Evolutionary conservation across 768 basidiomycete species (phyloP).

Genomic region (Boletus subparvulus): DNA sequence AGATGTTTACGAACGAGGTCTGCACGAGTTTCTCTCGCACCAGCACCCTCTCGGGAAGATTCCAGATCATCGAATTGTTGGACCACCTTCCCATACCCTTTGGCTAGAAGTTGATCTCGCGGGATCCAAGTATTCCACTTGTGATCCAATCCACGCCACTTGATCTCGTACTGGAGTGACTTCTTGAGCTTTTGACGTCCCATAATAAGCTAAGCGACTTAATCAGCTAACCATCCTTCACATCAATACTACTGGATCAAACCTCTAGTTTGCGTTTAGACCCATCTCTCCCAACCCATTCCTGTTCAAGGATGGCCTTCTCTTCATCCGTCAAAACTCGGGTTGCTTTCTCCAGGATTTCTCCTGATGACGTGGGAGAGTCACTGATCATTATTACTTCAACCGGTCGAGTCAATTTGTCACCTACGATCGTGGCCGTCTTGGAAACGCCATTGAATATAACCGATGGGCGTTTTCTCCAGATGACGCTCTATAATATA

Average conservation of each 20-base stretch:
- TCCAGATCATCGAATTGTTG: constrained; percentile 97
- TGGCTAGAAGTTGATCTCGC: constrained; percentile 79
- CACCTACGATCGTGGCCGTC: constrained; percentile 92
- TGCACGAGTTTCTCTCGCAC: constrained; percentile 80
- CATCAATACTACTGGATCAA: constrained; percentile 21
- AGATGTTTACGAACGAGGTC: constrained; percentile 86
- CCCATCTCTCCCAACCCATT: constrained; percentile 91
- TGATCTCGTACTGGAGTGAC: constrained; percentile 89
- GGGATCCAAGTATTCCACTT: constrained; percentile 90
- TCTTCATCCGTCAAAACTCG: constrained; percentile 91
- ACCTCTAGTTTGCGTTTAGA: constrained; percentile 90
- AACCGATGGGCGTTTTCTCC: constrained; percentile 94
- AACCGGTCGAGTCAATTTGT: constrained; percentile 12
- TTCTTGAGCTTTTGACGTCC: constrained; percentile 98
- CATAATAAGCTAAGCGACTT: constrained; percentile 62
- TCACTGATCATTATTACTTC: constrained; percentile 6
- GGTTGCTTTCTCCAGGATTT: constrained; percentile 87
- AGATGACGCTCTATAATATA: constrained; percentile 72
- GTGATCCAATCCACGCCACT: constrained; percentile 82
- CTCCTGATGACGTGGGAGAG: constrained; percentile 48
- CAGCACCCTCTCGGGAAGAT: constrained; percentile 93
- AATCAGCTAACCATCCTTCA: constrained; percentile 17
- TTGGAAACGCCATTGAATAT: constrained; percentile 99
- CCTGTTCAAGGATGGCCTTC: constrained; percentile 69
- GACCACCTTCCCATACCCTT: constrained; percentile 87